A percentile compares a stretch with the other conserved stretches of the same genome.
Evolutionary conservation across 495 filamentous ascomycete genomes (phyloP).

Genomic region (Lepidopterella palustris): DNA sequence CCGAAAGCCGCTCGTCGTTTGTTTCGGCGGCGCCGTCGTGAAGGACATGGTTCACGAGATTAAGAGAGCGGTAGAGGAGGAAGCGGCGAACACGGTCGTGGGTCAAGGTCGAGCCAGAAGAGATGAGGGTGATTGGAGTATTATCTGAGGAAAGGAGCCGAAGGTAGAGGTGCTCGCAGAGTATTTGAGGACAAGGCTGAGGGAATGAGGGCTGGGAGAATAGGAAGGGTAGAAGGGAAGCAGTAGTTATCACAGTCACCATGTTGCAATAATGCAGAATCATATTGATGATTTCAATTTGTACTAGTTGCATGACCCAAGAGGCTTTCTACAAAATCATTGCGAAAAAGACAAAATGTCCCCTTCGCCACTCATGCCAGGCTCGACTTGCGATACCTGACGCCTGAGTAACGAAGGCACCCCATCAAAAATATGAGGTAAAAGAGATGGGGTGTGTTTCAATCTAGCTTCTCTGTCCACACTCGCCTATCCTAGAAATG

Average conservation of each 20-base stretch:
- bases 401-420: conserved; percentile 12
- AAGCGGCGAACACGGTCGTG: neutral
- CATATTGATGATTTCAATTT: no score
- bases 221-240: no score
- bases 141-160: no score
- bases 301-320: no score
- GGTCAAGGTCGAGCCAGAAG: neutral
- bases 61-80: neutral
- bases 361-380: conserved; percentile 3
- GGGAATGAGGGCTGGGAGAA: no score
- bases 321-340: no score
- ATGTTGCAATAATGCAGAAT: no score
- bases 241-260: no score
- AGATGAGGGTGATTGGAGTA: neutral
- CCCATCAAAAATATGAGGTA: conserved; percentile 13
- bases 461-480: conserved; percentile 64
- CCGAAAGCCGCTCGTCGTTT: neutral
- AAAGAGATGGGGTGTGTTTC: conserved; percentile 27
- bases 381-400: conserved; percentile 3
- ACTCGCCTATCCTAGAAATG: conserved; percentile 53
- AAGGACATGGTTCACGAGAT: neutral
- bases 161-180: neutral
- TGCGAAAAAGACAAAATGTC: conserved; percentile 13
- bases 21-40: neutral
- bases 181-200: neutral